Evolutionary conservation across 176 grass and related monocot genomes (phyloP).

Genomic region (Lolium rigidum): DNA sequence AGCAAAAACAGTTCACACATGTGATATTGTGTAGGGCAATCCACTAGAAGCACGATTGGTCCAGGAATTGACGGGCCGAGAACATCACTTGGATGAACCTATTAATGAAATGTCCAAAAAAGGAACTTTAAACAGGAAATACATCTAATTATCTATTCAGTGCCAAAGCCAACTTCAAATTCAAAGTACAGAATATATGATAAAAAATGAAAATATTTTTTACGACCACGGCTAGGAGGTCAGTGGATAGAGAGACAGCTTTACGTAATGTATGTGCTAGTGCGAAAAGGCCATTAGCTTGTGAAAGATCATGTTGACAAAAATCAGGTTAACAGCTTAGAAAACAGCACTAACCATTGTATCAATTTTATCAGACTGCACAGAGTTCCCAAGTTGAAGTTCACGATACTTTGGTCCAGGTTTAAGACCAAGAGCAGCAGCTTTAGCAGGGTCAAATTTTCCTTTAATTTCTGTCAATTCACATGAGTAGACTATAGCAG

Average conservation of each 20-base stretch:
- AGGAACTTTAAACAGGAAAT: conserved; percentile 32
- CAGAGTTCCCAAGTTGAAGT: conserved; percentile 92
- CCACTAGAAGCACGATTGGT: conserved; percentile 78
- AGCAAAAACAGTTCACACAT: conserved; percentile 71
- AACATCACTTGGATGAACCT: conserved; percentile 96
- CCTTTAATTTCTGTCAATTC: conserved; percentile 94
- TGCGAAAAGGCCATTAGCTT: neutral
- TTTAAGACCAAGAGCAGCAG: conserved; percentile 67
- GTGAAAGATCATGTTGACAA: neutral
- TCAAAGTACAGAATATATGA: conserved; percentile 3
- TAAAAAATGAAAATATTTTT: neutral
- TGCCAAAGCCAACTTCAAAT: conserved; percentile 3
- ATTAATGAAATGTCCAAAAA: conserved; percentile 43
- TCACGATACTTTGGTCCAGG: conserved; percentile 88
- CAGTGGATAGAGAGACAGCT: neutral
- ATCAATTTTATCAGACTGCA: conserved; percentile 68
- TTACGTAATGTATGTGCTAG: neutral
- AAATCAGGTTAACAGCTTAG: neutral
- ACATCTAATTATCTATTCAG: too few species aligned
- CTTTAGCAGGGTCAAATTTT: conserved; percentile 94
- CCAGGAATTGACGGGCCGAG: conserved; percentile 74
- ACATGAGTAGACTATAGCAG: conserved; percentile 89
- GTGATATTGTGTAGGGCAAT: conserved; percentile 82
- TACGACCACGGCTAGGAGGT: conserved; percentile 5
- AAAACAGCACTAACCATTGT: conserved; percentile 62